Evolutionary conservation across 148 eudicot species (phyloP).

Genomic region (Fagopyrum tataricum): DNA sequence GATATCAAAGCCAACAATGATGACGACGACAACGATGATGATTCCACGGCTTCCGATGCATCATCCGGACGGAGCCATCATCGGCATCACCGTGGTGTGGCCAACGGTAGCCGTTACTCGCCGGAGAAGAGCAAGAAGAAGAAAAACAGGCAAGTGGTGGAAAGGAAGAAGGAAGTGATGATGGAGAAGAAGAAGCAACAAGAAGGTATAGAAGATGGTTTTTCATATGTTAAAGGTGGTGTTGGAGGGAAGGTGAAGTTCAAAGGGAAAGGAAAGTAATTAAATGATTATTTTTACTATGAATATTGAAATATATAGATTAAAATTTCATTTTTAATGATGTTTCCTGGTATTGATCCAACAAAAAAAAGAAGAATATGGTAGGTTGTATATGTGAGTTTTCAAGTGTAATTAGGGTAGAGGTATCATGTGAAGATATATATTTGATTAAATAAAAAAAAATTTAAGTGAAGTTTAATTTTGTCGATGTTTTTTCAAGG

Average conservation of each 20-base stretch:
- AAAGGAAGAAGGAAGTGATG: neutral
- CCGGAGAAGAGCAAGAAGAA: neutral
- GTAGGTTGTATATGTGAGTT: too few relatives aligned
- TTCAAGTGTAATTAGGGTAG: too few relatives aligned
- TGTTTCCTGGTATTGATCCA: neutral
- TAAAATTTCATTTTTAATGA: neutral
- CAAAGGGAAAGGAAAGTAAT: neutral
- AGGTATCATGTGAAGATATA: too few relatives aligned
- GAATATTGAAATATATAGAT: neutral
- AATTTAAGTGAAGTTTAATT: too few relatives aligned
- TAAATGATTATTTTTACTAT: neutral
- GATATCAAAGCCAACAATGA: neutral
- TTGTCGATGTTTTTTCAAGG: too few relatives aligned
- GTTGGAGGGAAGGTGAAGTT: neutral
- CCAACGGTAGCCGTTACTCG: neutral
- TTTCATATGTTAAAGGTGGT: neutral
- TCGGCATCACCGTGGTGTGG: neutral
- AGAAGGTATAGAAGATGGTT: neutral
- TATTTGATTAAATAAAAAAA: too few relatives aligned
- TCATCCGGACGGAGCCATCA: slow-evolving; percentile 27
- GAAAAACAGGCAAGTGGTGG: neutral
- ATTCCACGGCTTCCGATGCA: slow-evolving; percentile 36
- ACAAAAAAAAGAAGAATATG: too few relatives aligned
- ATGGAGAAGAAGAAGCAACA: slow-evolving; percentile 2
- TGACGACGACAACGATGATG: slow-evolving; percentile 15